phyloP scores from a whole-genome alignment of 306 rosid species.

The Canavalia gladiata region DNA sequence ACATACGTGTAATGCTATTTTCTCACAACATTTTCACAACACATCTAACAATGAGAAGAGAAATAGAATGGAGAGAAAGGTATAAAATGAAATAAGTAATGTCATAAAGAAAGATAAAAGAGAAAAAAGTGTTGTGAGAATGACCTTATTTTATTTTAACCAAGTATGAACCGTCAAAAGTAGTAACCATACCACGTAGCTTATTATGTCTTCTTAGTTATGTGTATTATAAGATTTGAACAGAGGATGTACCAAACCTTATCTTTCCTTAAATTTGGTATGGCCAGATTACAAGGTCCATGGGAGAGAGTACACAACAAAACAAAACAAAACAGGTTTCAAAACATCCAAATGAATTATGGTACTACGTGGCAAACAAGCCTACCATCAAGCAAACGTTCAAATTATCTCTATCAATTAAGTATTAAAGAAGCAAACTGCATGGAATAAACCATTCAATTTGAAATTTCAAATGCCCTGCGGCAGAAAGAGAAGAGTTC shows the following conservation, averaged over 20 bases:
- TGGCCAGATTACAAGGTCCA: not conserved
- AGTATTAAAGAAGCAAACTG: not conserved
- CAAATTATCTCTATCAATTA: not conserved
- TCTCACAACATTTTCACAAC: too few relatives aligned
- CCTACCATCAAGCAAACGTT: not conserved
- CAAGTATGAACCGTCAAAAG: not conserved
- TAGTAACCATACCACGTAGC: not conserved
- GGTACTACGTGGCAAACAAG: not conserved
- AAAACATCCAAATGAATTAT: conserved; percentile 10
- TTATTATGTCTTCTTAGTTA: not conserved
- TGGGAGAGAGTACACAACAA: not conserved
- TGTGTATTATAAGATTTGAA: not conserved
- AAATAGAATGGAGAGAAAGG: too few relatives aligned
- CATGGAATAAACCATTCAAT: not conserved
- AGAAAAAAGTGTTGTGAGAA: too few relatives aligned
- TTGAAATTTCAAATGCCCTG: not conserved
- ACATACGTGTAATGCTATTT: too few relatives aligned
- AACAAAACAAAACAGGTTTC: not conserved
- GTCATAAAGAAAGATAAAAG: too few relatives aligned
- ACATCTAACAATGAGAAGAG: too few relatives aligned
- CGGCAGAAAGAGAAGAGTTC: conserved; percentile 17
- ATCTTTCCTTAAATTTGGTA: not conserved
- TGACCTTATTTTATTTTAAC: not conserved
- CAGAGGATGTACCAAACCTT: not conserved
- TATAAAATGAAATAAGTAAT: too few relatives aligned